phyloP scores from a whole-genome alignment of 2,329 filamentous ascomycete species.

The Talaromyces verruculosus region DNA sequence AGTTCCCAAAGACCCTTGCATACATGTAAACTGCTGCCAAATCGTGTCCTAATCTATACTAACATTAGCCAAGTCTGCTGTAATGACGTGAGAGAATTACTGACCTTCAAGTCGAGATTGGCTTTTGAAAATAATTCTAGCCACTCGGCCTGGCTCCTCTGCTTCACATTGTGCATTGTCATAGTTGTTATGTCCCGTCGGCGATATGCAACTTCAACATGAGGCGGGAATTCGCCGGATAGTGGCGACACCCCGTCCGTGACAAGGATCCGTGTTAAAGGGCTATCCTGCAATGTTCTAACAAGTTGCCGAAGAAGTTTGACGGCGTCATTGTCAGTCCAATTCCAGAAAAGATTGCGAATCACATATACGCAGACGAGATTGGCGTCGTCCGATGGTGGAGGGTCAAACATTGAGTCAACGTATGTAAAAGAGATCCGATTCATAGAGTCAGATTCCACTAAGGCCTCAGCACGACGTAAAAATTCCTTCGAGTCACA shows the following conservation, averaged over 20 bases:
- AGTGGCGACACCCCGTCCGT: constrained; percentile 18
- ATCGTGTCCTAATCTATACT: background rate
- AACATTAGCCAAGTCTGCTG: background rate
- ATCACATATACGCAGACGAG: constrained; percentile 16
- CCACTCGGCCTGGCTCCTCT: constrained; percentile 24
- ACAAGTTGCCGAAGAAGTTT: constrained; percentile 21
- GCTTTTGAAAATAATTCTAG: constrained; percentile 15
- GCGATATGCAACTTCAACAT: constrained; percentile 25
- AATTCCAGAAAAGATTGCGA: constrained; percentile 25
- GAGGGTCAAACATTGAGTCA: background rate
- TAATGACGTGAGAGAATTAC: background rate
- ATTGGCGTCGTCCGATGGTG: background rate
- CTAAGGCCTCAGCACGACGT: background rate
- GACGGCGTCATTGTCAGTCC: constrained; percentile 19
- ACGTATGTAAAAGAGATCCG: background rate
- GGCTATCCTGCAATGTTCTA: background rate
- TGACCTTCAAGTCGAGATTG: background rate
- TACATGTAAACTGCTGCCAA: background rate
- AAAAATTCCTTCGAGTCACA: background rate
- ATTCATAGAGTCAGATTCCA: background rate
- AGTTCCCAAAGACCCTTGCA: background rate
- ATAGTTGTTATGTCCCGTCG: constrained; percentile 25
- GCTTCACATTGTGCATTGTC: constrained; percentile 28
- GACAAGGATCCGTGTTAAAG: background rate
- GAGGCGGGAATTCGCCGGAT: constrained; percentile 19